Percentiles rank a stretch among this genome's conserved stretches.
phyloP scores from a whole-genome alignment of 768 basidiomycete genomes.

The Boletellus sp. region DNA sequence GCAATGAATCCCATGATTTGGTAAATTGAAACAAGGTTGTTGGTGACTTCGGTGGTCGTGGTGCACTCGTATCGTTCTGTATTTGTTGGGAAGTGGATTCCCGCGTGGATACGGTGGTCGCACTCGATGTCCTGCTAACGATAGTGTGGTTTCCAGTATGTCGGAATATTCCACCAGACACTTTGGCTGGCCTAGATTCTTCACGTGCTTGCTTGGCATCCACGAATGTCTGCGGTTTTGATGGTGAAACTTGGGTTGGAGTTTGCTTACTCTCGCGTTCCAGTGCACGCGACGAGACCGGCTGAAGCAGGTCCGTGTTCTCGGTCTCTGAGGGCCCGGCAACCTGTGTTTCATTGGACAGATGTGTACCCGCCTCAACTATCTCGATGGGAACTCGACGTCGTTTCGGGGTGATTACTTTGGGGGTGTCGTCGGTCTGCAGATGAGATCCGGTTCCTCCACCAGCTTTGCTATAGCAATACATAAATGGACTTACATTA shows the following conservation, averaged over 20 bases:
- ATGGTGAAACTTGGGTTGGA: constrained; percentile 5
- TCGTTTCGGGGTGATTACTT: constrained; percentile 34
- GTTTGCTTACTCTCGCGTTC: constrained; percentile 17
- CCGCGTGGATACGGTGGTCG: constrained; percentile 3
- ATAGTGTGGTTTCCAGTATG: constrained; percentile 58
- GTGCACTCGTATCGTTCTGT: constrained; percentile 1
- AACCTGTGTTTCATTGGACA: background rate
- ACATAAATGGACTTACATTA: constrained; percentile 13
- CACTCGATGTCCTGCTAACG: constrained; percentile 37
- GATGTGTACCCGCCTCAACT: constrained; percentile 36
- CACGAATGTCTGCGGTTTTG: constrained; percentile 42
- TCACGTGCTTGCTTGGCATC: constrained; percentile 59
- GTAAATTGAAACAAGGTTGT: constrained; percentile 61
- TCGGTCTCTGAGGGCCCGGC: constrained; percentile 4
- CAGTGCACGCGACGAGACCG: constrained; percentile 38
- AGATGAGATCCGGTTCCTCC: constrained; percentile 6
- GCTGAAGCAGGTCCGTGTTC: constrained; percentile 31
- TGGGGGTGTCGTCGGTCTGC: constrained; percentile 4
- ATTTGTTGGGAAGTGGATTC: background rate
- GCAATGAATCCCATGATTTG: constrained; percentile 50
- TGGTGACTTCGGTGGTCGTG: constrained; percentile 25
- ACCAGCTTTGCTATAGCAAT: background rate
- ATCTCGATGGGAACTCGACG: constrained; percentile 65
- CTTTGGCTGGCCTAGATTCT: constrained; percentile 39
- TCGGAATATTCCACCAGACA: constrained; percentile 74